These are phyloP conservation scores for Jackrogersella multiformis DNA, from an alignment of 495 filamentous ascomycete genomes.

Conservation along the genomic window DNA sequence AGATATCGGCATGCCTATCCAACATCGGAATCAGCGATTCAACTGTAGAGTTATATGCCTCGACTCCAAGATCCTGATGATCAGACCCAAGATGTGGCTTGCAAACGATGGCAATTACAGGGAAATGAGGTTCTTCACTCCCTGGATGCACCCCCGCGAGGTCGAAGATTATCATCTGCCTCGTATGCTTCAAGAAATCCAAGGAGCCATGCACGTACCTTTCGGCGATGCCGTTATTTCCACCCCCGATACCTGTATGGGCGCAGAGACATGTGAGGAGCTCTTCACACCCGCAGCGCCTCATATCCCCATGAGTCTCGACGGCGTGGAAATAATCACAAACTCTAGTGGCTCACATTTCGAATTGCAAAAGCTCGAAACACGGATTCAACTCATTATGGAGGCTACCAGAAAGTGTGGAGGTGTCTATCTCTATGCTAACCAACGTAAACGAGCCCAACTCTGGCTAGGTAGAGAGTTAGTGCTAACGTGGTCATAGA, in stretches of 20 bases:
- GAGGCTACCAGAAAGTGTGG: conserved; percentile 79
- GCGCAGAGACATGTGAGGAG: conserved; percentile 81
- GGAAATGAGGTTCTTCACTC: conserved; percentile 72
- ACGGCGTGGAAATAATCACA: conserved; percentile 79
- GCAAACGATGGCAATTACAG: conserved; percentile 81
- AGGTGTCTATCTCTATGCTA: conserved; percentile 60
- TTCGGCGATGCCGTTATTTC: conserved; percentile 82
- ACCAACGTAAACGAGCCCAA: conserved; percentile 19
- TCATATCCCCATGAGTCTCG: conserved; percentile 61
- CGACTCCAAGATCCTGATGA: conserved; percentile 74
- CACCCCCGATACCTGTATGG: conserved; percentile 76
- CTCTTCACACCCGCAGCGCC: conserved; percentile 73
- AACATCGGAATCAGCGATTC: conserved; percentile 73
- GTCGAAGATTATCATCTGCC: conserved; percentile 80
- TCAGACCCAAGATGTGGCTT: conserved; percentile 85
- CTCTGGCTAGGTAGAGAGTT: background rate
- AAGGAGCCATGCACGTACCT: conserved; percentile 67
- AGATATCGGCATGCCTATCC: conserved; percentile 76
- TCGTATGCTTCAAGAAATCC: conserved; percentile 67
- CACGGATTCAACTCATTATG: conserved; percentile 75
- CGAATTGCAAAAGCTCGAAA: conserved; percentile 78
- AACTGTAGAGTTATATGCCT: conserved; percentile 78
- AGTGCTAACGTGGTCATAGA: conserved; percentile 56
- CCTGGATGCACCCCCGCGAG: conserved; percentile 55
- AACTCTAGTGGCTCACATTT: conserved; percentile 77